Conservation (phyloP, 331 rosid species). For the Rosa hybrid region DNA sequence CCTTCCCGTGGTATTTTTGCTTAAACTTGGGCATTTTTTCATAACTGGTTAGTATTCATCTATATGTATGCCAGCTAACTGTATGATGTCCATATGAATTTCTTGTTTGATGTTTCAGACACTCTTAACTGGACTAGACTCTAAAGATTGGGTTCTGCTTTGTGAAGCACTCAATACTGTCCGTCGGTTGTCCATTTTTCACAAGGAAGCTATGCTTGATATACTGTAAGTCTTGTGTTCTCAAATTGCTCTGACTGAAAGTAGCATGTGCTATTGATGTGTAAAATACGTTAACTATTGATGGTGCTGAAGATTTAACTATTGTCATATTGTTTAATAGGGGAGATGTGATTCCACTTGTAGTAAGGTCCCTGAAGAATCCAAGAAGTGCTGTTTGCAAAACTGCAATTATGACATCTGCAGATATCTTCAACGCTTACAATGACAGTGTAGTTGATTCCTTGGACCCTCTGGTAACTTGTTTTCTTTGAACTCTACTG, state of each 20-base stretch:
- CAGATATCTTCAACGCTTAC: constrained; percentile 83
- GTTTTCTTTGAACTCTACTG: constrained; percentile 11
- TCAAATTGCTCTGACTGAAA: constrained; percentile 3
- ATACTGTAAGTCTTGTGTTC: constrained; percentile 61
- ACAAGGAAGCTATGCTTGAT: constrained; percentile 70
- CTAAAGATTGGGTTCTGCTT: constrained; percentile 84
- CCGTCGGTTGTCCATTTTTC: constrained; percentile 74
- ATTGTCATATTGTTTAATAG: constrained; percentile 45
- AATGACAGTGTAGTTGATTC: constrained; percentile 74
- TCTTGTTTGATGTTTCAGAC: constrained; percentile 53
- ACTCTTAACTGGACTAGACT: constrained; percentile 69
- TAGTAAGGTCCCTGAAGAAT: constrained; percentile 80
- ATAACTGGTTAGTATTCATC: not conserved
- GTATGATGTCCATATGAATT: constrained; percentile 13
- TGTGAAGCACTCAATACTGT: constrained; percentile 89
- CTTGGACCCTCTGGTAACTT: constrained; percentile 83
- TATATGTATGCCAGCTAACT: constrained; percentile 10
- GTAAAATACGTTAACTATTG: not conserved
- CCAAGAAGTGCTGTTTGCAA: constrained; percentile 98
- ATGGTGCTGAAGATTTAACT: constrained; percentile 10
- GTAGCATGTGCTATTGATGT: constrained; percentile 1
- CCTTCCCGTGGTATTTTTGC: not conserved
- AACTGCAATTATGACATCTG: constrained; percentile 96
- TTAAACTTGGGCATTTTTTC: not conserved
- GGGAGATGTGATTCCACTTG: constrained; percentile 71